Evolutionary conservation across 1,284 basidiomycete species (phyloP).

Genomic region (Rhodofomes roseus): DNA sequence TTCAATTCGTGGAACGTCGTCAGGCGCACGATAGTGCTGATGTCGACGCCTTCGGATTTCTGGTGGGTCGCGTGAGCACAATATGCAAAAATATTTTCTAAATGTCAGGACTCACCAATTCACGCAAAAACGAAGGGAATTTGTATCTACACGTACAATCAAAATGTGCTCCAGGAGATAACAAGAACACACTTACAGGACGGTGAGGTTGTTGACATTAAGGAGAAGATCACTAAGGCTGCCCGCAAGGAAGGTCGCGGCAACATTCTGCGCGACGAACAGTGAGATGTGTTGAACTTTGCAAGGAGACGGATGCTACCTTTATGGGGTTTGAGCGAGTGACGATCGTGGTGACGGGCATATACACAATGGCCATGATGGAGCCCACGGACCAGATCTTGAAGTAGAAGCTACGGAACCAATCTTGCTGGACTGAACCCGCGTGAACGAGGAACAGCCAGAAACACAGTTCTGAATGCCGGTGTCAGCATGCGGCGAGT

Average conservation of each 20-base stretch:
- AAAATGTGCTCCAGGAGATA: background rate
- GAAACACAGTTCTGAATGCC: slow-evolving; percentile 64
- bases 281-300: no score
- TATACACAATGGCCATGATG: slow-evolving; percentile 51
- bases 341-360: slow-evolving; percentile 65
- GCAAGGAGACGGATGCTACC: slow-evolving; percentile 35
- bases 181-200: slow-evolving; percentile 44
- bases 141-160: slow-evolving; percentile 38
- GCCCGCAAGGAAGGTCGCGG: slow-evolving; percentile 63
- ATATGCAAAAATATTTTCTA: background rate
- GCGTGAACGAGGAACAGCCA: slow-evolving; percentile 77
- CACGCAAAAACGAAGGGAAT: slow-evolving; percentile 62
- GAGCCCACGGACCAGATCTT: slow-evolving; percentile 67
- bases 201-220: slow-evolving; percentile 67
- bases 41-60: slow-evolving; percentile 59
- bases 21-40: slow-evolving; percentile 57
- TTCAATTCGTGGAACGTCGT: slow-evolving; percentile 78
- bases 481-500: background rate
- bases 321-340: slow-evolving; percentile 54
- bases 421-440: slow-evolving; percentile 55
- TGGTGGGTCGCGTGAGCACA: slow-evolving; percentile 16
- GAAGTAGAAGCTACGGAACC: slow-evolving; percentile 75
- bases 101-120: slow-evolving; percentile 42
- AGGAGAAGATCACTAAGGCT: slow-evolving; percentile 62
- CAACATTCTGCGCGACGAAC: slow-evolving; percentile 50